Conservation (phyloP, 2,329 filamentous ascomycete genomes). For the Fusarium illudens region DNA sequence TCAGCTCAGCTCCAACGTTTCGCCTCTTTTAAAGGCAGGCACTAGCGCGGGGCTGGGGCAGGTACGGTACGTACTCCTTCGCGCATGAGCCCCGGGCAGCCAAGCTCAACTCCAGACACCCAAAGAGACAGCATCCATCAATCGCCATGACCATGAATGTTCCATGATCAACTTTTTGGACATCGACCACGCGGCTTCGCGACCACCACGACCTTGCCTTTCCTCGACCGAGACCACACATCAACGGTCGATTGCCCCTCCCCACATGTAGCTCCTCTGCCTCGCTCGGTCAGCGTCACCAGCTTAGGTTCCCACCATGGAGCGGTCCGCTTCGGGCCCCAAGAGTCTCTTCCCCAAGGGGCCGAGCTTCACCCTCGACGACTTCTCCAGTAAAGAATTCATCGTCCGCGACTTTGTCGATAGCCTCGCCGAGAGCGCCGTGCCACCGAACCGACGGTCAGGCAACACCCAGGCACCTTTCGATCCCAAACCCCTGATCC, state of each 20-base stretch:
- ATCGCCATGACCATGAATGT: conserved; percentile 22
- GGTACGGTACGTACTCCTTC: conserved; percentile 7
- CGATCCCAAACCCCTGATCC: conserved; percentile 95
- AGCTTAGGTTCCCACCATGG: conserved; percentile 47
- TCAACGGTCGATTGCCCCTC: conserved; percentile 18
- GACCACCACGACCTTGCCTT: conserved; percentile 2
- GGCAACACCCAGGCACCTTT: conserved; percentile 72
- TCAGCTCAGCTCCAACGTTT: conserved; percentile 19
- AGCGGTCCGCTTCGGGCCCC: conserved; percentile 58
- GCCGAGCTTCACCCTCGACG: conserved; percentile 86
- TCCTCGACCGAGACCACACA: background rate
- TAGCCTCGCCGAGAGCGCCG: conserved; percentile 83
- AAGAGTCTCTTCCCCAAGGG: conserved; percentile 79
- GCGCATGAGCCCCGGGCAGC: conserved; percentile 19
- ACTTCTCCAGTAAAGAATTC: conserved; percentile 90
- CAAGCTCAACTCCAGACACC: conserved; percentile 2
- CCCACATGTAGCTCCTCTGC: conserved; percentile 45
- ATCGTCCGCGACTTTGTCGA: conserved; percentile 99
- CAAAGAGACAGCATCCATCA: background rate
- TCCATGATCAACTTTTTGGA: conserved; percentile 30
- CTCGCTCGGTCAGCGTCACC: conserved; percentile 27
- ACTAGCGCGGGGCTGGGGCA: conserved; percentile 20
- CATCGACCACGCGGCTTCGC: conserved; percentile 21
- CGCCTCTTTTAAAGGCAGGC: conserved; percentile 2
- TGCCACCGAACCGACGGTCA: conserved; percentile 82